phyloP scores from a whole-genome alignment of 257 asterid genomes.

The Solanum etuberosum region DNA sequence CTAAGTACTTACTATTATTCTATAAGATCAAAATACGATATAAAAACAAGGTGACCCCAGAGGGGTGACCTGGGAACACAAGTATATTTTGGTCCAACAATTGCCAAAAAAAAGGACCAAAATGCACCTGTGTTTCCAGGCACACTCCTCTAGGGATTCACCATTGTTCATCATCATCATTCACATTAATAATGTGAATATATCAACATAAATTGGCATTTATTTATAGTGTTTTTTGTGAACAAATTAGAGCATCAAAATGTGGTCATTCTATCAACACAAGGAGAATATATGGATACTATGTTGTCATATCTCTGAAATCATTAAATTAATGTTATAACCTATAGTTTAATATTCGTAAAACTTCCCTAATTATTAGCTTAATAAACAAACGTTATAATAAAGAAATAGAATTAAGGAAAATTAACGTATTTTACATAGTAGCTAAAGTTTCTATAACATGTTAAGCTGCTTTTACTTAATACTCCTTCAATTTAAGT shows the following conservation, averaged over 20 bases:
- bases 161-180: neutral
- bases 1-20: too few relatives aligned
- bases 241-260: neutral
- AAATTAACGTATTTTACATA: neutral
- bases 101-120: neutral
- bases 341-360: neutral
- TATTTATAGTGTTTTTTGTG: neutral
- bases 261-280: conserved; percentile 22
- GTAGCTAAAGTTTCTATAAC: neutral
- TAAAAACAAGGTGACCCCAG: neutral
- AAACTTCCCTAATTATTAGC: neutral
- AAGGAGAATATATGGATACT: neutral
- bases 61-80: conserved; percentile 71
- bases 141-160: conserved; percentile 23
- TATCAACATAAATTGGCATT: neutral
- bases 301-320: neutral
- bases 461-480: neutral
- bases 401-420: too few relatives aligned
- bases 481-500: neutral
- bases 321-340: neutral
- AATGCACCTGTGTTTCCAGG: conserved; percentile 33
- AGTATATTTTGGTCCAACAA: neutral
- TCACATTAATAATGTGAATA: neutral
- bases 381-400: neutral
- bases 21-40: neutral